Evolutionary conservation across 2,329 filamentous ascomycete species (phyloP).

Genomic region (Epichloe gansuensis): DNA sequence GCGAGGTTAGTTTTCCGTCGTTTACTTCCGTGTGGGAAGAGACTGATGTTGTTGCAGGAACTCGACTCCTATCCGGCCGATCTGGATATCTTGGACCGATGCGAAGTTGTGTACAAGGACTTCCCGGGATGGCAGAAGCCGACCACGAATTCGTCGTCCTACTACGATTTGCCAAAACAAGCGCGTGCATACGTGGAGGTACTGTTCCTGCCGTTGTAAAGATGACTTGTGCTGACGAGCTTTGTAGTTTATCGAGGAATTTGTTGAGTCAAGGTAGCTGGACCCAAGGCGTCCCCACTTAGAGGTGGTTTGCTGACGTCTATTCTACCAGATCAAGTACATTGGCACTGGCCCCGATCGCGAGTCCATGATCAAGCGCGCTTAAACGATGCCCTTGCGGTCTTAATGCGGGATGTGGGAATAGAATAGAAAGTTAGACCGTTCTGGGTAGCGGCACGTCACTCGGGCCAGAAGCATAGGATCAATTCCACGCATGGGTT

Average conservation of each 20-base stretch:
- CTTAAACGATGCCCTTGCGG: background rate
- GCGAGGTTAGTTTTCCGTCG: conserved; percentile 11
- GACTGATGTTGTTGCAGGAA: conserved; percentile 15
- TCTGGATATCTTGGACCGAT: conserved; percentile 41
- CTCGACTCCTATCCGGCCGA: conserved; percentile 49
- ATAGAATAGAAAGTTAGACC: background rate
- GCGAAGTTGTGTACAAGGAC: conserved; percentile 56
- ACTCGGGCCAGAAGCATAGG: too few relatives aligned
- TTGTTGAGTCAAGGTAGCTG: conserved; percentile 21
- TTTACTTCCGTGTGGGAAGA: conserved; percentile 9
- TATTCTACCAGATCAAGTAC: conserved; percentile 30
- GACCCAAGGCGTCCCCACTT: conserved; percentile 6
- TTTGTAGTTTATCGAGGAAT: conserved; percentile 32
- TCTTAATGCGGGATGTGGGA: background rate
- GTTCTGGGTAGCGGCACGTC: too few relatives aligned
- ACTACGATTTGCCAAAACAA: conserved; percentile 49
- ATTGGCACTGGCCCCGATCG: conserved; percentile 55
- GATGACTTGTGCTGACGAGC: conserved; percentile 8
- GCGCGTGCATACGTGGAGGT: conserved; percentile 52
- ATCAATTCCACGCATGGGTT: too few relatives aligned
- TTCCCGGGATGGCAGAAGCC: conserved; percentile 57
- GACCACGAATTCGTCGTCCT: conserved; percentile 48
- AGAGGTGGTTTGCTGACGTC: conserved; percentile 10
- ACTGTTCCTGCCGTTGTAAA: conserved; percentile 1
- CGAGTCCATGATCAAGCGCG: conserved; percentile 46